These are phyloP conservation scores for Chlamydomonas sphaeroides DNA, from an alignment of 139 green algal species.

Conservation along the genomic window DNA sequence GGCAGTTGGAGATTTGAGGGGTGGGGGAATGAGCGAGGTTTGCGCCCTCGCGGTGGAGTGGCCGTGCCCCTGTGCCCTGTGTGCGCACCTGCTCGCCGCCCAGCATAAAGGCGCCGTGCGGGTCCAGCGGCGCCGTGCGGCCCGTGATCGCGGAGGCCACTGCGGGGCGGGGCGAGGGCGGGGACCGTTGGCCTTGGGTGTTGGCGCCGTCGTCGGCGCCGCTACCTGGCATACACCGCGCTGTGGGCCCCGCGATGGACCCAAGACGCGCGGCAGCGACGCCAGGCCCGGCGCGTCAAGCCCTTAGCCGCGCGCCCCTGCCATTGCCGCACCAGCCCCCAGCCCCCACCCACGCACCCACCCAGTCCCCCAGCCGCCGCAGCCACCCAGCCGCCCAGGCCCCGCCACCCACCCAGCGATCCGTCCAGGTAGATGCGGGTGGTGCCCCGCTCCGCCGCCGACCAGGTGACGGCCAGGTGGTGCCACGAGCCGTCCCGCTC, in stretches of 20 bases:
- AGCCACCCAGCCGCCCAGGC: background rate
- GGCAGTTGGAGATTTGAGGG: too few relatives aligned
- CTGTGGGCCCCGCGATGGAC: too few relatives aligned
- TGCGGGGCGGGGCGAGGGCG: constrained; percentile 15
- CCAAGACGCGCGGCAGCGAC: too few relatives aligned
- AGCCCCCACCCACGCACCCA: too few relatives aligned
- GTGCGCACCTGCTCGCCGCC: constrained; percentile 83
- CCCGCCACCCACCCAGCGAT: constrained; percentile 68
- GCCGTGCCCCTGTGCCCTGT: too few relatives aligned
- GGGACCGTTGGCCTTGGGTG: background rate
- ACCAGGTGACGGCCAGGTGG: constrained; percentile 90
- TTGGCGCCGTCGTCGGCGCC: too few relatives aligned
- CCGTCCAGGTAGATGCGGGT: constrained; percentile 87
- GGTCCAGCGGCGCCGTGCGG: constrained; percentile 70
- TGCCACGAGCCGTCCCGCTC: constrained; percentile 79
- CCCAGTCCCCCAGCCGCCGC: background rate
- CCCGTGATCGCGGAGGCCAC: constrained; percentile 60
- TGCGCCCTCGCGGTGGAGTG: too few relatives aligned
- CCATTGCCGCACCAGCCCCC: too few relatives aligned
- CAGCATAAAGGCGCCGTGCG: constrained; percentile 83
- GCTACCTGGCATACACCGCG: too few relatives aligned
- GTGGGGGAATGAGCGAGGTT: too few relatives aligned
- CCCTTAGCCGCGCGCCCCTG: too few relatives aligned
- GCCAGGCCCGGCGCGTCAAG: too few relatives aligned
- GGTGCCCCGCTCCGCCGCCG: constrained; percentile 62